Conservation (phyloP, 2,329 filamentous ascomycete species). For the Claviceps digitariae region DNA sequence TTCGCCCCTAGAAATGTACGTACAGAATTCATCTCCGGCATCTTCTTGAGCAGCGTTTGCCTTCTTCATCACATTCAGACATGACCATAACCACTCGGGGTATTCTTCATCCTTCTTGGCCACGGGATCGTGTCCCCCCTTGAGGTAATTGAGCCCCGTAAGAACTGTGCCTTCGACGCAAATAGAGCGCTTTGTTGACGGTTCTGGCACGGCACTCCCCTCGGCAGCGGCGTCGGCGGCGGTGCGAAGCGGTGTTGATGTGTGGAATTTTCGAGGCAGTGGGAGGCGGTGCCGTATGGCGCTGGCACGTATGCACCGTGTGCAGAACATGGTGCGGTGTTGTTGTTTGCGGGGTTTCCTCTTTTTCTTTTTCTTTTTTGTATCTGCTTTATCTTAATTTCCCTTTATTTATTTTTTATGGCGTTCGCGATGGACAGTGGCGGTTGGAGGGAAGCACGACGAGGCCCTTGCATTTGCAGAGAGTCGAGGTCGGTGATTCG, state of each 20-base stretch:
- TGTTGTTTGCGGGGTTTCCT: neutral
- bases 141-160: constrained; percentile 64
- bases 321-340: constrained; percentile 25
- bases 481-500: neutral
- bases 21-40: constrained; percentile 69
- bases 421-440: neutral
- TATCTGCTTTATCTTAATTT: neutral
- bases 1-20: constrained; percentile 18
- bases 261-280: constrained; percentile 26
- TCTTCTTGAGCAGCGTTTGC: constrained; percentile 35
- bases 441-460: neutral
- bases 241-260: constrained; percentile 21
- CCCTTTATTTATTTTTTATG: neutral
- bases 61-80: constrained; percentile 50
- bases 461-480: neutral
- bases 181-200: constrained; percentile 27
- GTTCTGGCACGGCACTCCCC: constrained; percentile 15
- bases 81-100: constrained; percentile 67
- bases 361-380: neutral
- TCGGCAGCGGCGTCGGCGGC: constrained; percentile 18
- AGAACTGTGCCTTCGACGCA: constrained; percentile 57
- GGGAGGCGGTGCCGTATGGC: constrained; percentile 18
- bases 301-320: constrained; percentile 35
- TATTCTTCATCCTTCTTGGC: constrained; percentile 64
- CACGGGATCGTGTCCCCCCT: constrained; percentile 58